Conservation (phyloP, 1,139 yeast species). For the Sporopachydermia cereana region DNA sequence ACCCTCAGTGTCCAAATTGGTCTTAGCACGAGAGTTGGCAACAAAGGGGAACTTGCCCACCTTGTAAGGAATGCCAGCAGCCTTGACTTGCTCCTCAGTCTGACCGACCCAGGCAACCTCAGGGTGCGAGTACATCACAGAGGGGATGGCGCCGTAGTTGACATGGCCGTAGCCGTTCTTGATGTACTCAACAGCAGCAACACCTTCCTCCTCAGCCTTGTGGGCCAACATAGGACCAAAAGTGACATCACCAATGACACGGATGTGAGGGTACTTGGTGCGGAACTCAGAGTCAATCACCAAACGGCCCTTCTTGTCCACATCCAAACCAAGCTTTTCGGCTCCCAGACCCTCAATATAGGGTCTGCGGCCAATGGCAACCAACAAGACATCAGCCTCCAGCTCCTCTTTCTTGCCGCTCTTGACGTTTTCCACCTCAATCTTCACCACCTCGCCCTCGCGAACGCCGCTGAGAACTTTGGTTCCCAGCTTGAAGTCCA, state of each 20-base stretch:
- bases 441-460: constrained; percentile 77
- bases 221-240: constrained; percentile 99
- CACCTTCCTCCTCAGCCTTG: constrained; percentile 99
- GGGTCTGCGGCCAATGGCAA: constrained; percentile 99
- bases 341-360: constrained; percentile 83
- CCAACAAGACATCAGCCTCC: constrained; percentile 87
- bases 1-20: constrained; percentile 94
- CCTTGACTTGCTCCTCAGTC: constrained; percentile 91
- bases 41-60: constrained; percentile 97
- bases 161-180: constrained; percentile 95
- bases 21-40: constrained; percentile 99
- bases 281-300: constrained; percentile 91
- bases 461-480: constrained; percentile 82
- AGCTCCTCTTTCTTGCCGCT: constrained; percentile 67
- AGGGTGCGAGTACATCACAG: constrained; percentile 98
- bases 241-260: constrained; percentile 97
- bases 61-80: constrained; percentile 83
- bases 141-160: constrained; percentile 93
- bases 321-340: constrained; percentile 81
- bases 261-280: constrained; percentile 85
- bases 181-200: constrained; percentile 94
- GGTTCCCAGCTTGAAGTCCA: constrained; percentile 85
- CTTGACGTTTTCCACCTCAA: constrained; percentile 85
- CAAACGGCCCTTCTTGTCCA: constrained; percentile 84
- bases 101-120: constrained; percentile 99